phyloP scores from a whole-genome alignment of 306 rosid genomes.

The Trichosanthes truncata region DNA sequence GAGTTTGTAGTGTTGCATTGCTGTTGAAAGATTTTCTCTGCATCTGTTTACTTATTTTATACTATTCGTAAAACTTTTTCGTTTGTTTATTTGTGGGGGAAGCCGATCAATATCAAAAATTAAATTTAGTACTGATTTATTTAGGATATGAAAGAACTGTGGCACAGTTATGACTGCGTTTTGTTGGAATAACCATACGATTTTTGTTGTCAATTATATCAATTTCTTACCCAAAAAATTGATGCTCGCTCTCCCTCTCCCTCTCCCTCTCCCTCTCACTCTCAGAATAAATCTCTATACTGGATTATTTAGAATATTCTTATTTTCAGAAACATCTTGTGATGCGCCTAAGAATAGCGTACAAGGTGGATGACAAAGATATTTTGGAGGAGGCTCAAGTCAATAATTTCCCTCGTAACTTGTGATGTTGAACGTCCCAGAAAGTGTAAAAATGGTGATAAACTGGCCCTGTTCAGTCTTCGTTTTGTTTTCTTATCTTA shows the following conservation, averaged over 20 bases:
- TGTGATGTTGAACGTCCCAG: constrained; percentile 36
- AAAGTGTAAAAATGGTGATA: constrained; percentile 23
- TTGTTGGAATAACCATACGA: not conserved
- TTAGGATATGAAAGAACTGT: not conserved
- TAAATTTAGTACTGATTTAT: not conserved
- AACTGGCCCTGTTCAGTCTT: constrained; percentile 20
- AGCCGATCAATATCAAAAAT: not conserved
- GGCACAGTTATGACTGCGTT: not conserved
- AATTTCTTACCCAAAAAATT: not conserved
- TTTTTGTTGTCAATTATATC: not conserved
- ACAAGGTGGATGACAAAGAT: constrained; percentile 77
- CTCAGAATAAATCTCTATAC: not conserved
- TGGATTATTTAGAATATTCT: constrained; percentile 19
- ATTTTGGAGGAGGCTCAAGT: constrained; percentile 88
- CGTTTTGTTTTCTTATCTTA: constrained; percentile 17
- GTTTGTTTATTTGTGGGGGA: not conserved
- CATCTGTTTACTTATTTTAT: not conserved
- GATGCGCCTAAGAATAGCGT: constrained; percentile 94
- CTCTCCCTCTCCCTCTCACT: not conserved
- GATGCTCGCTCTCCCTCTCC: not conserved
- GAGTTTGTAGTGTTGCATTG: not conserved
- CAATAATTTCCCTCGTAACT: constrained; percentile 66
- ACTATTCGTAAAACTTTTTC: not conserved
- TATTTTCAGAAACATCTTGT: constrained; percentile 78
- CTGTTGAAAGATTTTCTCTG: not conserved